Base-by-base conservation (phyloP, 2,329 filamentous ascomycete genomes). In the Penicillium glabrum region DNA sequence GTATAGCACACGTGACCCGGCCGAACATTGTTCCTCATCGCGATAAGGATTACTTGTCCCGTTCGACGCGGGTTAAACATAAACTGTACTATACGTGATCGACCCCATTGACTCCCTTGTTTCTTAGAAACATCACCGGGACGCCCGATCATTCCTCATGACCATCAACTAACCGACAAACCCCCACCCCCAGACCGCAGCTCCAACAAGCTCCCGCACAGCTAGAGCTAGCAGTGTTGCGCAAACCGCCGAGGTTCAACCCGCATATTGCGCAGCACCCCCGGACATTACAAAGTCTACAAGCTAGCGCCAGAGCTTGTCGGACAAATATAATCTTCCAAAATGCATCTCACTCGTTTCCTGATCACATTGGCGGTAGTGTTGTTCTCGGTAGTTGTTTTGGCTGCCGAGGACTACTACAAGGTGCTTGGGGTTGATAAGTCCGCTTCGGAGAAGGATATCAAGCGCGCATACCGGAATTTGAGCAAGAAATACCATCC, bases 401-500 rank as follows among this genome's bases (percentile, higher is more conserved):
- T 79, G 44, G 77, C 75, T 48, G 72, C 72, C 7, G 77, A 79
- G 60, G 79, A 81, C 58, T 79, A 78, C 61, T 80, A 79, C 61
- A 79, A 96, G 86, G 78, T 96, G 57, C 85, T 99, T 26, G 91
- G 89, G 53, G 78, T 99, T 61, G 84, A 88, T 69, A 91, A 86
- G 69, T 82, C 88, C 58, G 93, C 93, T 16, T 88, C 86, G 46
- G 92, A 96, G 53, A 87, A 88, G 69, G 89, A 98, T 68, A 89
- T 99, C 72, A 99, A 99, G 77, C 89, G 90, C 46, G 93, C 95
- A 23, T 99, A 99, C 77, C 86, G 93, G 58, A 88, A 86, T 58
- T 82, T 99, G 11, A 96, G 90, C 80, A 98, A 98, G 77, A 96
- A 96, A 74, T 97, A 85, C 75, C 95, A 99, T 72, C 95, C 95